These are phyloP conservation scores for Mrakia blollopis DNA, from an alignment of 768 basidiomycete genomes.

Conservation along the genomic window DNA sequence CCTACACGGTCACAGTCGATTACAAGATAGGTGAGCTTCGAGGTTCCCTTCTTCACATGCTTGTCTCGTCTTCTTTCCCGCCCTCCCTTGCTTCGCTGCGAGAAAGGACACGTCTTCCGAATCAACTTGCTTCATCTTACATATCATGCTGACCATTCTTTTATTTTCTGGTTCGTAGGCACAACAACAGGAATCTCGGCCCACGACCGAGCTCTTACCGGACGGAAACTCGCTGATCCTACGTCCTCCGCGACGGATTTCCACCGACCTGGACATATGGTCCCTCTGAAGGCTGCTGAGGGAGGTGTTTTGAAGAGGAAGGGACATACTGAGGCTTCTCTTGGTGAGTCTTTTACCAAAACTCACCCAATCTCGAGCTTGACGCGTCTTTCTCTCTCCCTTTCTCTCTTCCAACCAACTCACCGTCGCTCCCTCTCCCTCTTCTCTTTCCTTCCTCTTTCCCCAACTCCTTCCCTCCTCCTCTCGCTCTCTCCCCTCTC, in stretches of 20 bases:
- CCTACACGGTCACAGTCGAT: slow-evolving; percentile 93
- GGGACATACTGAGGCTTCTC: slow-evolving; percentile 87
- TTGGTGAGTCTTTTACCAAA: slow-evolving; percentile 48
- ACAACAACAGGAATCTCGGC: slow-evolving; percentile 97
- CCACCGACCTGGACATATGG: slow-evolving; percentile 88
- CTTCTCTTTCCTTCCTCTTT: not conserved
- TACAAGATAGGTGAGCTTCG: slow-evolving; percentile 74
- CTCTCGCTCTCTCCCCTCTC: not conserved
- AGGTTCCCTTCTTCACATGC: too few species aligned
- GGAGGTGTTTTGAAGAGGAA: slow-evolving; percentile 81
- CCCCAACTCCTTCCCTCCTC: not conserved
- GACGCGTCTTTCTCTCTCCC: not conserved
- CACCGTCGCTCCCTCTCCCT: not conserved
- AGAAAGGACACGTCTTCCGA: not conserved
- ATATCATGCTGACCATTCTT: not conserved
- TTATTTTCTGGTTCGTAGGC: slow-evolving; percentile 49
- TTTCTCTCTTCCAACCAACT: not conserved
- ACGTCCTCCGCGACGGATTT: slow-evolving; percentile 62
- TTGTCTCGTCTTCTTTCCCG: not conserved
- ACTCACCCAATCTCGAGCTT: not conserved
- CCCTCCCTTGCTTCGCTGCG: not conserved
- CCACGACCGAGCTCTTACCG: slow-evolving; percentile 85
- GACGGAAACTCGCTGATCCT: slow-evolving; percentile 65
- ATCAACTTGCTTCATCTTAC: not conserved
- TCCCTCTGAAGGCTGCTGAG: slow-evolving; percentile 77